Evolutionary conservation across 2,329 filamentous ascomycete species (phyloP).

Genomic region (Hortaea werneckii): DNA sequence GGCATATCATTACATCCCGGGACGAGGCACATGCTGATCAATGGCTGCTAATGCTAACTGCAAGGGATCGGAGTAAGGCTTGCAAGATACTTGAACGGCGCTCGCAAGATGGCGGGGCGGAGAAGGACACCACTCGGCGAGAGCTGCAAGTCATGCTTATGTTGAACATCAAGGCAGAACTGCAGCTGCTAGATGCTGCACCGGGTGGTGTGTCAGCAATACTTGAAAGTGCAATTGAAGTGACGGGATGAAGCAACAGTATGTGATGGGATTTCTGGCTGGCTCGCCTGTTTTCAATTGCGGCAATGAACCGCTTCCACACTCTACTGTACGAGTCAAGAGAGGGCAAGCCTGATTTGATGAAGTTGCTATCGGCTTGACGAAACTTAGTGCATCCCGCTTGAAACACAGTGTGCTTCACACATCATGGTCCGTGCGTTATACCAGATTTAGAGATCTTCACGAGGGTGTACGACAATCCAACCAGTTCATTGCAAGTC

Average conservation of each 20-base stretch:
- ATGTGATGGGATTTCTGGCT: neutral
- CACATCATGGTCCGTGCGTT: neutral
- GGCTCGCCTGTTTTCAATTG: too few species aligned
- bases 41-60: slow-evolving; percentile 42
- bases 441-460: too few species aligned
- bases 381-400: neutral
- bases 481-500: too few species aligned
- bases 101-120: slow-evolving; percentile 1
- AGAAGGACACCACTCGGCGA: slow-evolving; percentile 33
- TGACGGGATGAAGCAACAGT: neutral
- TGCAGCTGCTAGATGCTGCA: slow-evolving; percentile 42
- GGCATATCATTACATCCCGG: slow-evolving; percentile 15
- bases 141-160: slow-evolving; percentile 66
- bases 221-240: slow-evolving; percentile 5
- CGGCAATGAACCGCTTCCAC: too few species aligned
- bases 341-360: too few species aligned
- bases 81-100: slow-evolving; percentile 36
- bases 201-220: slow-evolving; percentile 15
- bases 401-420: neutral
- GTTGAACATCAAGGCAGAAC: slow-evolving; percentile 66
- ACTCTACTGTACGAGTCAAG: too few species aligned
- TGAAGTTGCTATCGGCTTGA: too few species aligned
- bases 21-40: slow-evolving; percentile 23
- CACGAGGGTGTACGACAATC: too few species aligned
- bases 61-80: slow-evolving; percentile 50